Base-by-base conservation (phyloP, 768 basidiomycete species). In the Phylloporus scabripes region DNA sequence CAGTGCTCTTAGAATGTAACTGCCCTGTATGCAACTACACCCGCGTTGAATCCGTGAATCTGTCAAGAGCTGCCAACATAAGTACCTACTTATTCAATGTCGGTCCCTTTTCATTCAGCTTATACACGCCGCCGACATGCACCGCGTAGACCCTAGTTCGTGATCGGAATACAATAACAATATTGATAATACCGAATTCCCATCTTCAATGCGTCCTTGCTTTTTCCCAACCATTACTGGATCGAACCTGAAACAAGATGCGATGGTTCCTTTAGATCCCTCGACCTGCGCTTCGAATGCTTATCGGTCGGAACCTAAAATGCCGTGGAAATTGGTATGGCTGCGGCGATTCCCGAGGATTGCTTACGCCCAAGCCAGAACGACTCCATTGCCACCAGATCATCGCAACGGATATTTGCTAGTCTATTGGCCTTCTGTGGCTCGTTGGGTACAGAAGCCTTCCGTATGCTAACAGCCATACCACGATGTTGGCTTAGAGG, bases 401-500 rank as follows among this genome's bases (percentile, higher is more conserved):
- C 23, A 17, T 28, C 41, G 20, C 14, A 26, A 15, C 6, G 15
- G 15, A 18, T 28, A 7, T 43, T 43, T 20, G 32, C 29, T 28
- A 12, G 29, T 43, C 3, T 18, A 33, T 33, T 33, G 32, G 43
- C 7, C 14, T 20, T 45, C 15, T 5, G 36, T 39, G 45, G 52
- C 38, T 34, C 39, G 33, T 20, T 48, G 31, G 1, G 12, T 37
- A 18, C 17, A 50, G 45, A 46, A 37, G 42, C 8, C 10, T 39
- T 31, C 45, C 37, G 1, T 34, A 17, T 32, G 6, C 28, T n/a
- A 2, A 53, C 9, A 42, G 29, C 56, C 28, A 51, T 44, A 48
- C 29, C n/a, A 40, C 34, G n/a, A 20, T 17, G 39, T 24, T 34
- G 31, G 48, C 43, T 15, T 23, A 40, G 26, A 48, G 21, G 58